These are phyloP conservation scores for Crotalaria pallida DNA, from an alignment of 306 rosid species.

Conservation along the genomic window DNA sequence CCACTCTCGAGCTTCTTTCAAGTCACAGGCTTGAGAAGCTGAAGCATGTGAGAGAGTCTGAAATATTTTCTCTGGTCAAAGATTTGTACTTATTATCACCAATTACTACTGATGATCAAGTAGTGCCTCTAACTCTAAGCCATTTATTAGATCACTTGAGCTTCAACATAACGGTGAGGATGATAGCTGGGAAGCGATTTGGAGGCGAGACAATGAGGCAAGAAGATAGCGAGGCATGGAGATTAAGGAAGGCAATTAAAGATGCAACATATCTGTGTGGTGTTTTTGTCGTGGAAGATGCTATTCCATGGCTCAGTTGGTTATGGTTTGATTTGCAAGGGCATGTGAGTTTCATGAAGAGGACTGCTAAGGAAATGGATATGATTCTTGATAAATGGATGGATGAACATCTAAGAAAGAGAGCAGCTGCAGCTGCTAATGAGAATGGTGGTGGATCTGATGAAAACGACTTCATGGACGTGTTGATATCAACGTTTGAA, in stretches of 20 bases:
- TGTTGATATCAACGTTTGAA: slow-evolving; percentile 29
- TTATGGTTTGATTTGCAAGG: slow-evolving; percentile 52
- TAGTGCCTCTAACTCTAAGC: slow-evolving; percentile 35
- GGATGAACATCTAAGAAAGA: slow-evolving; percentile 27
- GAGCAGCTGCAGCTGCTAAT: neutral
- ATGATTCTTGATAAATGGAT: slow-evolving; percentile 41
- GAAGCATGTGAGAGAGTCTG: slow-evolving; percentile 33
- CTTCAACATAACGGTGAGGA: slow-evolving; percentile 35
- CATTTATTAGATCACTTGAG: slow-evolving; percentile 44
- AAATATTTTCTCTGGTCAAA: slow-evolving; percentile 34
- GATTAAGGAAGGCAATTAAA: slow-evolving; percentile 29
- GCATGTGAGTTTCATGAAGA: slow-evolving; percentile 49
- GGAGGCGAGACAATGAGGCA: neutral
- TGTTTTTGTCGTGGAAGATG: slow-evolving; percentile 50
- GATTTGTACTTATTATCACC: slow-evolving; percentile 9
- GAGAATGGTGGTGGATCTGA: neutral
- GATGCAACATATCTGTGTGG: slow-evolving; percentile 46
- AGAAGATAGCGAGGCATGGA: slow-evolving; percentile 33
- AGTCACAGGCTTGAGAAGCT: slow-evolving; percentile 31
- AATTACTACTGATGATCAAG: neutral
- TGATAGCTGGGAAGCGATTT: slow-evolving; percentile 53
- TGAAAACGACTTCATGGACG: slow-evolving; percentile 45
- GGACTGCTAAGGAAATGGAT: slow-evolving; percentile 31
- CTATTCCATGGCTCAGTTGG: slow-evolving; percentile 33
- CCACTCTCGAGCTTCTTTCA: slow-evolving; percentile 32